These are phyloP conservation scores for Trichosanthes truncata DNA, from an alignment of 306 rosid species.

Conservation along the genomic window DNA sequence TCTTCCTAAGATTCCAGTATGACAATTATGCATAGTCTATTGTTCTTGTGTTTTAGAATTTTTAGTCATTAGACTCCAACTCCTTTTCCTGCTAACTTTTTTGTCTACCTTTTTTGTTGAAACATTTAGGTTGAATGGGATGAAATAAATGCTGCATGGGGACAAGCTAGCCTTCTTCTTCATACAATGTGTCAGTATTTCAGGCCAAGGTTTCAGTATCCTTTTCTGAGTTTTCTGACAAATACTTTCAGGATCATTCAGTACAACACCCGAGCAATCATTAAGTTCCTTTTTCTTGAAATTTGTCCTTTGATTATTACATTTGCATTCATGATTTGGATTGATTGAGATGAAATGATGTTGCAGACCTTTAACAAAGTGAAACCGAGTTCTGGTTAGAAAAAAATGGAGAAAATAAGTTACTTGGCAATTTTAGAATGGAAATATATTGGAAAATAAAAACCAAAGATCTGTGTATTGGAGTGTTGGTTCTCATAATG, in stretches of 20 bases:
- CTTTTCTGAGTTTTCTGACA: not conserved
- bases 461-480: not conserved
- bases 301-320: not conserved
- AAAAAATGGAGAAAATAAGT: not conserved
- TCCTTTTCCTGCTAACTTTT: slow-evolving; percentile 12
- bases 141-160: slow-evolving; percentile 99
- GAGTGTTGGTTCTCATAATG: not conserved
- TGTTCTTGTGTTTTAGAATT: slow-evolving; percentile 16
- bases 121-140: slow-evolving; percentile 87
- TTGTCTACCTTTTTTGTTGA: slow-evolving; percentile 5
- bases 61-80: slow-evolving; percentile 1
- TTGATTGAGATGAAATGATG: not conserved
- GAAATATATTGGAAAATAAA: not conserved
- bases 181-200: slow-evolving; percentile 97
- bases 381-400: not conserved
- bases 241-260: not conserved
- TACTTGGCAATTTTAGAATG: not conserved
- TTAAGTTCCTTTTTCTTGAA: not conserved
- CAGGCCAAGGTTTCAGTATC: slow-evolving; percentile 83
- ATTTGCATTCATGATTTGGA: not conserved
- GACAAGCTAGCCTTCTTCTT: slow-evolving; percentile 97
- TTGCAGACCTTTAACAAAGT: not conserved
- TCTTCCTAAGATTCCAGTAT: slow-evolving; percentile 88
- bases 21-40: slow-evolving; percentile 18
- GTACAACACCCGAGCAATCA: not conserved